phyloP scores from a whole-genome alignment of 1,284 basidiomycete genomes.

The Lignosus rhinocerotis region DNA sequence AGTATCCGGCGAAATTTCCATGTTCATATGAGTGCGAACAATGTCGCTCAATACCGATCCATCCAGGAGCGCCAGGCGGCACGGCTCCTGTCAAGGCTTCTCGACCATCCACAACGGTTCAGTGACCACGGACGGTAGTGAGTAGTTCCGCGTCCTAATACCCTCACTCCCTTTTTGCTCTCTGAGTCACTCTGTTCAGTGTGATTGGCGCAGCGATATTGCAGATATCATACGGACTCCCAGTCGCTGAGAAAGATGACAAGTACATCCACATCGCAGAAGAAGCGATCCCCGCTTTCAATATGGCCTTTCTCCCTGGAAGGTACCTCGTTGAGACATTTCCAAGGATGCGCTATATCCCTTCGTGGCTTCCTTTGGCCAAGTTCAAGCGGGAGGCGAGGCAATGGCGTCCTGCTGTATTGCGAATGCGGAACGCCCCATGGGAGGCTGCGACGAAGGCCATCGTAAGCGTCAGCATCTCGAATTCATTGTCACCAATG shows the following conservation, averaged over 20 bases:
- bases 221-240: conserved; percentile 33
- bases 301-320: background rate
- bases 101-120: background rate
- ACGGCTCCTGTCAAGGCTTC: conserved; percentile 1
- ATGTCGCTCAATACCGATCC: background rate
- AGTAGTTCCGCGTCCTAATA: too few species aligned
- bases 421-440: too few species aligned
- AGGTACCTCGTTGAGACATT: background rate
- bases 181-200: too few species aligned
- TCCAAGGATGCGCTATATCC: conserved; percentile 34
- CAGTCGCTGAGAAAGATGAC: conserved; percentile 21
- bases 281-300: background rate
- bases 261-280: background rate
- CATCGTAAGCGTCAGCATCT: too few species aligned
- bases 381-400: conserved; percentile 43
- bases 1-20: conserved; percentile 5
- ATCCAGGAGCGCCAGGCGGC: conserved; percentile 2
- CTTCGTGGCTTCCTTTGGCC: conserved; percentile 42
- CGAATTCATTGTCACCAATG: background rate
- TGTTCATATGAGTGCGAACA: conserved; percentile 1
- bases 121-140: conserved; percentile 6
- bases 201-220: conserved; percentile 15
- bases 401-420: too few species aligned
- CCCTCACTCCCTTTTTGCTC: too few species aligned
- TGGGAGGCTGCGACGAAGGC: too few species aligned